phyloP scores from a whole-genome alignment of 2,329 filamentous ascomycete genomes.

The Escovopsis weberi region DNA sequence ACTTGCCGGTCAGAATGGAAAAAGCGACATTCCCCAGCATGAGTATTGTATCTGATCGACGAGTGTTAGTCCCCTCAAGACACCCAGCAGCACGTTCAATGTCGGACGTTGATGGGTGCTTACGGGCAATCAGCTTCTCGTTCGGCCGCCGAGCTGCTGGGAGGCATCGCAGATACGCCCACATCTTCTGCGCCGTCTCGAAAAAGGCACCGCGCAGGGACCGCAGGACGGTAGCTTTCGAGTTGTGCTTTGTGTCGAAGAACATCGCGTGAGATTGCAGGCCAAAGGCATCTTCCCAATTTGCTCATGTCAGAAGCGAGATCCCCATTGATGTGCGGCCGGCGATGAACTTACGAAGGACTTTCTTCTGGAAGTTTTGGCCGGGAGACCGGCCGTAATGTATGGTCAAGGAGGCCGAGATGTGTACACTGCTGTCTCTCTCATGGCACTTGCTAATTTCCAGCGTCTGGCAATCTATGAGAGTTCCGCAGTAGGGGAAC shows the following conservation, averaged over 20 bases:
- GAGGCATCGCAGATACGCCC: slow-evolving; percentile 47
- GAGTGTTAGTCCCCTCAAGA: neutral
- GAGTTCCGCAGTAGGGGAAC: slow-evolving; percentile 85
- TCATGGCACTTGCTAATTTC: slow-evolving; percentile 58
- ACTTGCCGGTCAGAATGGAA: slow-evolving; percentile 44
- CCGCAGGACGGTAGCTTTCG: slow-evolving; percentile 47
- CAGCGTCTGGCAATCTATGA: slow-evolving; percentile 61
- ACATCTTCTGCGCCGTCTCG: slow-evolving; percentile 66
- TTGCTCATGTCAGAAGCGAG: neutral
- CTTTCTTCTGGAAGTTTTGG: slow-evolving; percentile 65
- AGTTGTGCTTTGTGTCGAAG: slow-evolving; percentile 69
- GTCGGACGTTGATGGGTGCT: slow-evolving; percentile 13
- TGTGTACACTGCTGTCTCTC: slow-evolving; percentile 28
- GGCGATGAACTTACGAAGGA: slow-evolving; percentile 40
- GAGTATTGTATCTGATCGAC: slow-evolving; percentile 41
- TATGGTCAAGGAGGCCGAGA: slow-evolving; percentile 64
- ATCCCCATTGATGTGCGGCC: neutral
- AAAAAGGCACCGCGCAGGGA: slow-evolving; percentile 63
- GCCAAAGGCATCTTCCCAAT: slow-evolving; percentile 54
- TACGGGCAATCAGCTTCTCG: slow-evolving; percentile 47
- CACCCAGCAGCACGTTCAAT: neutral
- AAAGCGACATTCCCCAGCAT: slow-evolving; percentile 52
- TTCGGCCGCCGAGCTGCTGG: slow-evolving; percentile 40
- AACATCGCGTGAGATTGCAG: slow-evolving; percentile 76
- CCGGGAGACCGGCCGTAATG: slow-evolving; percentile 61